These are phyloP conservation scores for Alternaria rosae DNA, from an alignment of 2,329 filamentous ascomycete species.

Conservation along the genomic window DNA sequence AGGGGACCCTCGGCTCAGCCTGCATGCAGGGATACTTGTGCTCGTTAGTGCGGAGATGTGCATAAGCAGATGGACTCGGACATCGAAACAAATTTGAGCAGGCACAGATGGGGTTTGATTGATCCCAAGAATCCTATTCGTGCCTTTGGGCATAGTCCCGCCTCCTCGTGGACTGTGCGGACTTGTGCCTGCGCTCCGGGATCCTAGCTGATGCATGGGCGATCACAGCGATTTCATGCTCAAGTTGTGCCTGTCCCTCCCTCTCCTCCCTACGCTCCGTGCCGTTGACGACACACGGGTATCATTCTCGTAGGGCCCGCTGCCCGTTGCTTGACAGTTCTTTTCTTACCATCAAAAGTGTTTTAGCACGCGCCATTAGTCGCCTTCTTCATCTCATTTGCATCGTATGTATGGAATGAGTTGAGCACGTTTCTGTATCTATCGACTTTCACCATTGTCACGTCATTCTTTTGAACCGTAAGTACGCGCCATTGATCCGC, in stretches of 20 bases:
- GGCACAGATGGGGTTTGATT: constrained; percentile 32
- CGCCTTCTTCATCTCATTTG: constrained; percentile 14
- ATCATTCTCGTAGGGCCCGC: constrained; percentile 22
- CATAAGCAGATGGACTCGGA: constrained; percentile 40
- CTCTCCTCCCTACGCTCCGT: constrained; percentile 36
- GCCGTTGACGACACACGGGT: constrained; percentile 37
- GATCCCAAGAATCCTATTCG: constrained; percentile 33
- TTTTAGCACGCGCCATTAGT: constrained; percentile 21
- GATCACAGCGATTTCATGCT: constrained; percentile 44
- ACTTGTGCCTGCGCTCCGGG: constrained; percentile 36
- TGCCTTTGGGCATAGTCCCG: constrained; percentile 29
- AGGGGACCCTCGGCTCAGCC: constrained; percentile 28
- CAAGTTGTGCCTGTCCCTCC: constrained; percentile 33
- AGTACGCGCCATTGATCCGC: constrained; percentile 11
- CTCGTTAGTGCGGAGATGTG: constrained; percentile 35
- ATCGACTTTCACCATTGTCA: not conserved
- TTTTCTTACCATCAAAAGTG: constrained; percentile 18
- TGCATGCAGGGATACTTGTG: constrained; percentile 43
- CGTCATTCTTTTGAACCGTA: constrained; percentile 15
- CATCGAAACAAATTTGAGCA: constrained; percentile 42
- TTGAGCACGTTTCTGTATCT: constrained; percentile 3
- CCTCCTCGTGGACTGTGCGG: constrained; percentile 40
- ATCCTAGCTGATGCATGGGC: constrained; percentile 38
- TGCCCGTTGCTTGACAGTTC: constrained; percentile 14
- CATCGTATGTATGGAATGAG: constrained; percentile 3